phyloP scores from a whole-genome alignment of 441 rosid species.

The Hura crepitans region DNA sequence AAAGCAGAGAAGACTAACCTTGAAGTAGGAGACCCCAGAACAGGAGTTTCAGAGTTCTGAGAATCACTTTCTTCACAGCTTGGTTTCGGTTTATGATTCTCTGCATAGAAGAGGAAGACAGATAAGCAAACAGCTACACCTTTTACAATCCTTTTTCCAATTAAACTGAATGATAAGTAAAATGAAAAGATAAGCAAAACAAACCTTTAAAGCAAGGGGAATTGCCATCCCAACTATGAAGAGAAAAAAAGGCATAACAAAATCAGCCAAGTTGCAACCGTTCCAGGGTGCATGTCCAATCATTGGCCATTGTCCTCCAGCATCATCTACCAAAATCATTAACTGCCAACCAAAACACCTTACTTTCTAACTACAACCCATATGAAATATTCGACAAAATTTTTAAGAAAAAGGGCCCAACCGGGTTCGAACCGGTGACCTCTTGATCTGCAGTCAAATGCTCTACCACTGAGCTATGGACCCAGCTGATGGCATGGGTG shows the following conservation, averaged over 20 bases:
- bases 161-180: background rate
- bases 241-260: constrained; percentile 86
- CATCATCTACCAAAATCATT: constrained; percentile 90
- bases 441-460: constrained; percentile 92
- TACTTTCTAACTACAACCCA: rapidly evolving
- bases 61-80: constrained; percentile 53
- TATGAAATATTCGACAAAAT: background rate
- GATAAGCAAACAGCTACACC: background rate
- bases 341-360: constrained; percentile 32
- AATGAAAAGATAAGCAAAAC: background rate
- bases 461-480: constrained; percentile 91
- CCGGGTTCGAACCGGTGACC: constrained; percentile 85
- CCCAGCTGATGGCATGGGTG: constrained; percentile 26
- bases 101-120: constrained; percentile 28
- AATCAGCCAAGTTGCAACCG: constrained; percentile 90
- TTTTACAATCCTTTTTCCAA: background rate
- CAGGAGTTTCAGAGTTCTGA: constrained; percentile 70
- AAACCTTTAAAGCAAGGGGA: constrained; percentile 76
- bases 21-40: constrained; percentile 85
- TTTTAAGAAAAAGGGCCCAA: constrained; percentile 42
- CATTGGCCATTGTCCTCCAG: constrained; percentile 82
- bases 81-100: constrained; percentile 34
- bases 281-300: constrained; percentile 86
- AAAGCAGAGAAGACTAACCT: constrained; percentile 37
- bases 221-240: constrained; percentile 90